Base-by-base conservation (phyloP, 2,329 filamentous ascomycete genomes). In the Penicillium sp. region DNA sequence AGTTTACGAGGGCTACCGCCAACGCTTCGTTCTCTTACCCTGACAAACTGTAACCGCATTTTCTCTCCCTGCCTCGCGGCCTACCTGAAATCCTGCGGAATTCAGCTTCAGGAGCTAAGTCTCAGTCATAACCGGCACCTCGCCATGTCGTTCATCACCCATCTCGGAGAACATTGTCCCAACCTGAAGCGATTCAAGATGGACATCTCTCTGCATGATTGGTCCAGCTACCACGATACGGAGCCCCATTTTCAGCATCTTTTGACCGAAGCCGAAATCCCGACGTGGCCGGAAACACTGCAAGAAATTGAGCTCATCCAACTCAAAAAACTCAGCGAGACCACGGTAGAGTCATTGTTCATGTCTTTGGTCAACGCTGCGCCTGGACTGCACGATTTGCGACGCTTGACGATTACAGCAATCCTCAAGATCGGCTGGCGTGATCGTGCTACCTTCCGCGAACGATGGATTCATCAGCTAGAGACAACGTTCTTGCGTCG, bases 391-490 rank as follows among this genome's bases (percentile, higher is more conserved):
- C 85, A 82, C 0, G 78, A 86, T 58, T 82, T 98, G 24, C 87
- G 92, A 9, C 81, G 83, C 44, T 78, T 97, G 11, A 82, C 85
- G 1, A 84, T 97, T 64, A 90, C 89, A 68, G 88, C 89, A 1
- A 94, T 92, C 74, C 80, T 97, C 50, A 87, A 93, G 69, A 87
- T 89, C 27, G 81, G 82, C 11, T 96, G 92, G 91, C 88, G 92
- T 61, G 86, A 92, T 70, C 86, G 94, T 43, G 90, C 90, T 18
- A 83, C 83, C n/a, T 88, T 97, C 69, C 85, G 93, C 40, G 86
- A 89, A 64, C 85, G 86, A 63, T 96, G 92, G 91, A 87, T 87
- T 51, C 81, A 84, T n/a, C 87, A 82, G 62, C 79, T 97, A 53
- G 83, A 87, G 56, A 81, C 79, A 13, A 71, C 76, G 1, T 82